Percentiles rank a stretch among this genome's conserved stretches.
Evolutionary conservation across 371 early-diverging fungal species (phyloP).

Genomic region (Nosema bombycis): DNA sequence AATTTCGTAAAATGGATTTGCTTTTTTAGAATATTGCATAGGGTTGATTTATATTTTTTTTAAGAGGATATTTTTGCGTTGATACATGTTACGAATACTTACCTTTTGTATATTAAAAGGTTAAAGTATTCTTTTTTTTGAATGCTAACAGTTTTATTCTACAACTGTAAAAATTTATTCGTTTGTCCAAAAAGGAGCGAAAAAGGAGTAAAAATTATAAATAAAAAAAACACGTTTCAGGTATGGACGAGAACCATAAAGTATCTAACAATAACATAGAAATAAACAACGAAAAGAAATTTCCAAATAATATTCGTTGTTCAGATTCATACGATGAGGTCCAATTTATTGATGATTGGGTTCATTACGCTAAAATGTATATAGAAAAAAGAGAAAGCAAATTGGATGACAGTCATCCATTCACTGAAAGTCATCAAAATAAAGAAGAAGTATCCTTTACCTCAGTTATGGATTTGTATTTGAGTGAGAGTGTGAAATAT

Average conservation of each 20-base stretch:
- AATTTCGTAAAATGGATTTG: neutral
- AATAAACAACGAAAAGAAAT: neutral
- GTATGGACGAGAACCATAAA: neutral
- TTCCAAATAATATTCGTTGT: neutral
- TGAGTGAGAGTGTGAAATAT: neutral
- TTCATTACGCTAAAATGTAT: slow-evolving; percentile 1
- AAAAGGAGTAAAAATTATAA: neutral
- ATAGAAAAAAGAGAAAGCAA: neutral
- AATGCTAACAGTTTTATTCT: too few species aligned
- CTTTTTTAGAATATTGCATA: neutral
- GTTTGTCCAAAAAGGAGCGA: neutral
- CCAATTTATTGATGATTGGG: slow-evolving; percentile 24
- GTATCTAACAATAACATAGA: neutral
- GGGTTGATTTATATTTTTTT: neutral
- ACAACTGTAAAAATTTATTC: neutral
- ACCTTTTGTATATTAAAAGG: neutral
- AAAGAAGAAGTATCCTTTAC: slow-evolving; percentile 13
- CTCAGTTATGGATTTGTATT: slow-evolving; percentile 11
- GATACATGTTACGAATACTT: too few species aligned
- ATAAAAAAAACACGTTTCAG: neutral
- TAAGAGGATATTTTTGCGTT: neutral
- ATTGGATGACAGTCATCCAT: neutral
- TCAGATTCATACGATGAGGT: slow-evolving; percentile 17
- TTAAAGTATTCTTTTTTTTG: too few species aligned
- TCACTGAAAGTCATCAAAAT: neutral